phyloP scores from a whole-genome alignment of 495 filamentous ascomycete species.

The Choiromyces venosus region DNA sequence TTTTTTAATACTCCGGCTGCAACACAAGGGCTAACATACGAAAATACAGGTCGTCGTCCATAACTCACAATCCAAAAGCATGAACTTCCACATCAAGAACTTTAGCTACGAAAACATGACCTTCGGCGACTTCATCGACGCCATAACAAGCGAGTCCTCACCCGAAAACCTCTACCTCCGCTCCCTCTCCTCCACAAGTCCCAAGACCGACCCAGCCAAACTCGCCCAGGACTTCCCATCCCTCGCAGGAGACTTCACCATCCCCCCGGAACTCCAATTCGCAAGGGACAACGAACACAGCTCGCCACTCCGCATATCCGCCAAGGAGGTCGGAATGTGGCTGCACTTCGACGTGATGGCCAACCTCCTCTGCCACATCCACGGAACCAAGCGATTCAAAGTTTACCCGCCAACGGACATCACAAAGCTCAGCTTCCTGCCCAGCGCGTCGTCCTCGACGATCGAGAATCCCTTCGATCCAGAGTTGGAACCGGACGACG shows the following conservation, averaged over 20 bases:
- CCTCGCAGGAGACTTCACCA: slow-evolving; percentile 62
- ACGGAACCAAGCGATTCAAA: slow-evolving; percentile 63
- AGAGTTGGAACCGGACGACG: slow-evolving; percentile 46
- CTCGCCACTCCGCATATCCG: slow-evolving; percentile 72
- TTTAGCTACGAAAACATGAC: slow-evolving; percentile 66
- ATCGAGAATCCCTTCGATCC: slow-evolving; percentile 60
- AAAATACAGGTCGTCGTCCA: slow-evolving; percentile 64
- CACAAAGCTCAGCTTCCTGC: slow-evolving; percentile 59
- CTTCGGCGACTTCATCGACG: slow-evolving; percentile 64
- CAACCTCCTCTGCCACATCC: slow-evolving; percentile 77
- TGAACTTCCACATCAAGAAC: slow-evolving; percentile 80
- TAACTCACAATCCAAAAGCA: slow-evolving; percentile 55
- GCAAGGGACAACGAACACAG: slow-evolving; percentile 64
- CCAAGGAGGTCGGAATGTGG: slow-evolving; percentile 75
- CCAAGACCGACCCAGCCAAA: slow-evolving; percentile 61
- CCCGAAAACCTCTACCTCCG: slow-evolving; percentile 70
- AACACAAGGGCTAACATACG: slow-evolving; percentile 24
- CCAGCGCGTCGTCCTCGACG: slow-evolving; percentile 74
- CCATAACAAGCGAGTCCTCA: slow-evolving; percentile 46
- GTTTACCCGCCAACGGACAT: slow-evolving; percentile 77
- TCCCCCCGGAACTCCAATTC: slow-evolving; percentile 60
- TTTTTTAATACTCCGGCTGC: slow-evolving; percentile 21
- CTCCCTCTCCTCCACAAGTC: slow-evolving; percentile 62
- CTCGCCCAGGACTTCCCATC: slow-evolving; percentile 65
- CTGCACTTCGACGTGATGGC: slow-evolving; percentile 91